These are phyloP conservation scores for Gossypium mustelinum DNA, from an alignment of 345 rosid species.

Conservation along the genomic window DNA sequence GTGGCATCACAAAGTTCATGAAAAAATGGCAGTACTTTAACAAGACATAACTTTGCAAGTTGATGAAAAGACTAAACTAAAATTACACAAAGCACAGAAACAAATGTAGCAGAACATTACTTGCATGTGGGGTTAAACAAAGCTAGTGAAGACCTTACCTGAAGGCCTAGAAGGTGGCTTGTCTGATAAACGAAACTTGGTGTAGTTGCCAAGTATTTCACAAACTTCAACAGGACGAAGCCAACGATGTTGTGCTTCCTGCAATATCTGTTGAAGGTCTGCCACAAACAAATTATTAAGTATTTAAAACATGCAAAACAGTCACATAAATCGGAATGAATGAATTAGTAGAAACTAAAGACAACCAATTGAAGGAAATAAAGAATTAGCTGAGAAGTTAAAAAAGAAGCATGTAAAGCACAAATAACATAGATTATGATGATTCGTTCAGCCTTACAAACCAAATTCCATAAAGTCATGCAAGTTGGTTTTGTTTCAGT, in stretches of 20 bases:
- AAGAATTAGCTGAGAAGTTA: neutral
- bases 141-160: slow-evolving; percentile 31
- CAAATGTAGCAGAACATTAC: neutral
- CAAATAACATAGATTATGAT: neutral
- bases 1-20: neutral
- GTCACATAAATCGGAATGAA: neutral
- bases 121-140: neutral
- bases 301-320: neutral
- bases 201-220: slow-evolving; percentile 47
- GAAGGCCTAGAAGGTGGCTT: slow-evolving; percentile 47
- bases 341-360: neutral
- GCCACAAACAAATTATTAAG: slow-evolving; percentile 6
- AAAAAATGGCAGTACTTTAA: neutral
- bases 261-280: slow-evolving; percentile 40
- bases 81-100: neutral
- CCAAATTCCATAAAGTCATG: neutral
- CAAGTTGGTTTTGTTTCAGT: neutral
- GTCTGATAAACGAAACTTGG: slow-evolving; percentile 33
- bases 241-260: slow-evolving; percentile 56
- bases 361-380: neutral
- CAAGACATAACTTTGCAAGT: neutral
- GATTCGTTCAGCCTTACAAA: neutral
- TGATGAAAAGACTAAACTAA: neutral
- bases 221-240: slow-evolving; percentile 59
- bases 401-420: neutral